Evolutionary conservation across 495 filamentous ascomycete genomes (phyloP), one percentile per base, ranked within the genome.

Genomic region (Neurospora tetrasperma): DNA sequence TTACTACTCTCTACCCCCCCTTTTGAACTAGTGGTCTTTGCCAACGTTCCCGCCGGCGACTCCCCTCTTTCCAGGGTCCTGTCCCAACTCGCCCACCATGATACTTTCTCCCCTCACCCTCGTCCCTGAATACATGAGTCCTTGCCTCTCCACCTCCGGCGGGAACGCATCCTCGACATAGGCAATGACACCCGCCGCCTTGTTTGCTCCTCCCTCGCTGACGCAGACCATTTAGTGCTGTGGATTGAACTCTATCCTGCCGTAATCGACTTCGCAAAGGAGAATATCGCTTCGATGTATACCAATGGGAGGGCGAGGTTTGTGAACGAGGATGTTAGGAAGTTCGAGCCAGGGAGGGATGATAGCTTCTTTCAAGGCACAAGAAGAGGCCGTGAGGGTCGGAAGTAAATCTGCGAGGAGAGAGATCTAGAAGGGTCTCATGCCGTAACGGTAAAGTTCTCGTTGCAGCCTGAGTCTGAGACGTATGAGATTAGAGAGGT

Each of bases 171-270:
- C 23, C 72, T 85, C 3, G 83, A 85, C 69, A 78, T 82, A 14
- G 78, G 78, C 35, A 84, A 79, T 73, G 84, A 83, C 59, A 84
- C 83, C 9, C 82, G 84, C 20, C 76, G 76, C 27, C 83, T 83
- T 3, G 79, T 84, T 4, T 75, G 80, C 38, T 69, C 74, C 16
- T 73, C 73, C 2, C 73, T 86, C 11, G 78, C 80, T 1, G 71
- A 70, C 7, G 78, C 74, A 9, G 83, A 79, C 14, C 81, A 80
- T 71, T 41, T 69, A 31, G 77, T 84, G 8, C 73, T 79, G 16
- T 82, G 82, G n/a, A 82, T 82, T 71, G 82, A 85, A 62, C 62
- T 80, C 23, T 77, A 81, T 0, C 40, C 62, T 1, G 74, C 71
- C 39, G 84, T 85, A 82, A 72, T 84, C 8, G 73, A 73, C 4